Conservation (phyloP, 768 basidiomycete species). For the Lactifluus hygrophoroides region DNA sequence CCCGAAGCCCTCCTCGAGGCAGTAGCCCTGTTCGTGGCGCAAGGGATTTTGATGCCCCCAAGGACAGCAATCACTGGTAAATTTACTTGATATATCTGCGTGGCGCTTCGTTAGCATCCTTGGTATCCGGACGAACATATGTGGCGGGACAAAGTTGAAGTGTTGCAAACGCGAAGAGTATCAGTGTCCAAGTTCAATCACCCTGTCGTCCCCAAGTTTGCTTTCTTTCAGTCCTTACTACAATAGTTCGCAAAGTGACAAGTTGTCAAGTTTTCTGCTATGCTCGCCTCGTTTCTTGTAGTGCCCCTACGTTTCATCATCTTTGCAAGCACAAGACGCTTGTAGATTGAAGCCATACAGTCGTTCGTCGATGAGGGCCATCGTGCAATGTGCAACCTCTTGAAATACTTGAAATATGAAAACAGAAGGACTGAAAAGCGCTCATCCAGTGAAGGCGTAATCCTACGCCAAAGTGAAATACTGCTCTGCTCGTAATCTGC, state of each 20-base stretch:
- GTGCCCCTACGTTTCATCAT: conserved; percentile 30
- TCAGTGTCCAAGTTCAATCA: conserved; percentile 34
- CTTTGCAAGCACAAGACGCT: conserved; percentile 23
- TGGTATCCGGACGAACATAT: conserved; percentile 17
- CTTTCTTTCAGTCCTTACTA: conserved; percentile 33
- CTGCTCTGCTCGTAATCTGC: not conserved
- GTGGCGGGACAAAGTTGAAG: conserved; percentile 33
- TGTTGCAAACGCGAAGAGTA: conserved; percentile 32
- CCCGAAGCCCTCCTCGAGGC: conserved; percentile 71
- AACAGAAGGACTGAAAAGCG: conserved; percentile 8
- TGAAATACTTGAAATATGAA: conserved; percentile 16
- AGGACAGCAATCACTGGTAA: conserved; percentile 55
- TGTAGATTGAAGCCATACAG: conserved; percentile 20
- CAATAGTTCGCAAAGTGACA: conserved; percentile 49
- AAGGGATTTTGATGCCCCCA: conserved; percentile 41
- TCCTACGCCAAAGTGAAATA: not conserved
- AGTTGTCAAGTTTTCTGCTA: conserved; percentile 59
- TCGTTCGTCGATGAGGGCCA: conserved; percentile 17
- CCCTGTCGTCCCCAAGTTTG: conserved; percentile 33
- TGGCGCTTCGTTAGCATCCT: conserved; percentile 21
- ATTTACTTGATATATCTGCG: conserved; percentile 22
- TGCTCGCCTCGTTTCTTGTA: conserved; percentile 48
- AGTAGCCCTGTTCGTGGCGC: conserved; percentile 39
- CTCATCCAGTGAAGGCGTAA: not conserved
- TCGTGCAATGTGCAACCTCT: conserved; percentile 15